These are phyloP conservation scores for Nevesoporus exiguus DNA, from an alignment of 768 basidiomycete genomes.

Conservation along the genomic window DNA sequence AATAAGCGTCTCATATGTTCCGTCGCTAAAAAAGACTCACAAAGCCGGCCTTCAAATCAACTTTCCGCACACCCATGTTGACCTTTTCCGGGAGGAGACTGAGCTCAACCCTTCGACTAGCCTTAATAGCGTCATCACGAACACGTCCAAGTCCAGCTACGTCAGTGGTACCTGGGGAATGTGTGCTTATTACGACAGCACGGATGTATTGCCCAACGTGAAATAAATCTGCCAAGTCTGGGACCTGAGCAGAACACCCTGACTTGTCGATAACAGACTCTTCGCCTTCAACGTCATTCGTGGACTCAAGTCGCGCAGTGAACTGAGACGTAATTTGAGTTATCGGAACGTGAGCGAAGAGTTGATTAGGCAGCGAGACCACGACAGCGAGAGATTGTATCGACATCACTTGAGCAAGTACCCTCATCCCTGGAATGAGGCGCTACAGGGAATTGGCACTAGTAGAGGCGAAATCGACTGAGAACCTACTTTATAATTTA, in stretches of 20 bases:
- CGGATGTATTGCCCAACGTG: constrained; percentile 82
- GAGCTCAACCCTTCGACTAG: constrained; percentile 79
- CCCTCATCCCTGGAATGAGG: constrained; percentile 76
- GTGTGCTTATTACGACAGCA: constrained; percentile 66
- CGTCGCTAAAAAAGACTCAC: constrained; percentile 44
- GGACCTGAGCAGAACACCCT: constrained; percentile 37
- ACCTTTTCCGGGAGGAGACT: constrained; percentile 81
- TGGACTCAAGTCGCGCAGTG: constrained; percentile 65
- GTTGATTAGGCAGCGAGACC: constrained; percentile 92
- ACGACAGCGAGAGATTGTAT: constrained; percentile 88
- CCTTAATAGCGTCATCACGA: constrained; percentile 63
- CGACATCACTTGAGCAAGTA: constrained; percentile 82
- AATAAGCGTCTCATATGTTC: constrained; percentile 2
- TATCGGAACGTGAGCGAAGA: constrained; percentile 90
- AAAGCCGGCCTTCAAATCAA: constrained; percentile 71
- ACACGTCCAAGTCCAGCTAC: constrained; percentile 53
- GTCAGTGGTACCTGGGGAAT: constrained; percentile 64
- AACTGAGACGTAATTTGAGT: constrained; percentile 84
- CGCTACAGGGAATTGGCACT: constrained; percentile 46
- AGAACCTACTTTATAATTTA: constrained; percentile 81
- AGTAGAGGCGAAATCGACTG: not conserved
- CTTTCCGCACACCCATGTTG: constrained; percentile 74
- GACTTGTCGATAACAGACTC: constrained; percentile 46
- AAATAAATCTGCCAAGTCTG: constrained; percentile 77
- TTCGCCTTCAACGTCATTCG: constrained; percentile 47